Conservation (phyloP, 352 stramenopile genomes). For the Pythium pyrilobum region DNA sequence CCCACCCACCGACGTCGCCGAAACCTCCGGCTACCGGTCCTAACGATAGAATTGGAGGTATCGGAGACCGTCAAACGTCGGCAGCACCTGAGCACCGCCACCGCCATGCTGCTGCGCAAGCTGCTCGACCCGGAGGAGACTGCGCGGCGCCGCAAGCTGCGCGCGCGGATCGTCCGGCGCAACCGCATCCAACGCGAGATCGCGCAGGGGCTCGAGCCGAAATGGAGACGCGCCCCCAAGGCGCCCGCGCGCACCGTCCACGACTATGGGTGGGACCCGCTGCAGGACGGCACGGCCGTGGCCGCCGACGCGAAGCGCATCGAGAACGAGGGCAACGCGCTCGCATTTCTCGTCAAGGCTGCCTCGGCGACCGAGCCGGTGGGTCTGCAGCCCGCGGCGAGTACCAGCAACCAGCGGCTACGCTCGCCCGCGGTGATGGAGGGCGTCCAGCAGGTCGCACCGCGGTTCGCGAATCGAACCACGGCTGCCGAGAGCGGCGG, state of each 20-base stretch:
- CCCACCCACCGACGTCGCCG: slow-evolving; percentile 2
- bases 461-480: slow-evolving; percentile 1
- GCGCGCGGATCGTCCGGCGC: slow-evolving; percentile 47
- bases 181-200: slow-evolving; percentile 62
- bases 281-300: slow-evolving; percentile 10
- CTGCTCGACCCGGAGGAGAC: slow-evolving; percentile 54
- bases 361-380: not conserved
- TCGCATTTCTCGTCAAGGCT: slow-evolving; percentile 6
- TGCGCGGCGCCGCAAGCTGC: slow-evolving; percentile 30
- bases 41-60: not conserved
- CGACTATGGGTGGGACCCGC: slow-evolving; percentile 23
- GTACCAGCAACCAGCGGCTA: not conserved
- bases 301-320: slow-evolving; percentile 3
- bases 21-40: not conserved
- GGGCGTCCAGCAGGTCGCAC: slow-evolving; percentile 8
- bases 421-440: slow-evolving; percentile 4
- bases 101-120: slow-evolving; percentile 42
- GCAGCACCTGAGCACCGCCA: not conserved
- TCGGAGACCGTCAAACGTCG: not conserved
- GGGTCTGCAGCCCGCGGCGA: not conserved
- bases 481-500: not conserved
- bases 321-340: slow-evolving; percentile 6
- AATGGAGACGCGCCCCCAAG: slow-evolving; percentile 21
- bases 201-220: slow-evolving; percentile 33
- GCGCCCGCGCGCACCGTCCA: slow-evolving; percentile 9